A percentile compares a stretch with the other conserved stretches of the same genome.
phyloP scores from a whole-genome alignment of 1,284 basidiomycete genomes.

The Ganoderma meredithae region DNA sequence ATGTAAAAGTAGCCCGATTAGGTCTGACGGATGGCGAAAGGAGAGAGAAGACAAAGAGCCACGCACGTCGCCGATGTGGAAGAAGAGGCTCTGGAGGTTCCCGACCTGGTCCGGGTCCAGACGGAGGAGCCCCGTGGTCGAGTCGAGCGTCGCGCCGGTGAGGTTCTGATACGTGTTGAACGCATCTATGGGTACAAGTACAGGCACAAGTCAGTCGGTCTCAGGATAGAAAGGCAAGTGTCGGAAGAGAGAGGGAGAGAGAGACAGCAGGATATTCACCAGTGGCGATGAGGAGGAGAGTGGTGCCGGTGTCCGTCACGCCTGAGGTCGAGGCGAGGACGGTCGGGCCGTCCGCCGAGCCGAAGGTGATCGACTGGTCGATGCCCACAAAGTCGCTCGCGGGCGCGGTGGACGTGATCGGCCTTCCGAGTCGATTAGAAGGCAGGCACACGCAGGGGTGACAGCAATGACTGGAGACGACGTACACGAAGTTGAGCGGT shows the following conservation, averaged over 20 bases:
- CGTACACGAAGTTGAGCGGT: conserved; percentile 46
- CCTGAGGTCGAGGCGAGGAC: conserved; percentile 36
- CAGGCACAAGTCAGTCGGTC: no score
- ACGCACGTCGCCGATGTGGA: conserved; percentile 38
- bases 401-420: conserved; percentile 42
- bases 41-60: background rate
- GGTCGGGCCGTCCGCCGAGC: conserved; percentile 31
- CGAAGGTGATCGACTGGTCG: conserved; percentile 36
- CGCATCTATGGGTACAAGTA: conserved; percentile 30
- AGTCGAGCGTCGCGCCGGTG: conserved; percentile 37
- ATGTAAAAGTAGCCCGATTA: no score
- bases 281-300: conserved; percentile 46
- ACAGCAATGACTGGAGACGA: conserved; percentile 10
- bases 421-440: conserved; percentile 16
- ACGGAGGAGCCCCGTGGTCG: conserved; percentile 38
- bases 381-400: conserved; percentile 43
- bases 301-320: conserved; percentile 40
- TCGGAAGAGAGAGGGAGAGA: no score
- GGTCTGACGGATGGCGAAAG: background rate
- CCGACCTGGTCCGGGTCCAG: conserved; percentile 35
- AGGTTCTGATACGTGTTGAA: conserved; percentile 35
- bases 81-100: conserved; percentile 40
- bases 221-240: background rate
- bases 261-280: conserved; percentile 32
- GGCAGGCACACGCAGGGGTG: no score